Base-by-base conservation (phyloP, 176 grass and related monocot species). In the Eleusine coracana region DNA sequence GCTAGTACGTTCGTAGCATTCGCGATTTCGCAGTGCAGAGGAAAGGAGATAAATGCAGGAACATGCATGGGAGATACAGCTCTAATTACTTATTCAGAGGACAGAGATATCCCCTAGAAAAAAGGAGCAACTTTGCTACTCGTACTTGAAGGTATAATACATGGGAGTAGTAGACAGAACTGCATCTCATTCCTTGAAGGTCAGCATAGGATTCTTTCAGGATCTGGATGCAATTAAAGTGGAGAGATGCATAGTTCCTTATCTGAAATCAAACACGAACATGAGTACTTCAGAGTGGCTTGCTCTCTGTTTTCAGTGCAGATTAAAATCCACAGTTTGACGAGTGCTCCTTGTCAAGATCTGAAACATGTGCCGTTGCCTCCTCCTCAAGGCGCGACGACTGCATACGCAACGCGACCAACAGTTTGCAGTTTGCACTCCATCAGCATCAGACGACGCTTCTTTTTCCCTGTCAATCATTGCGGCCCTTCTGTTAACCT, bases 141-240 rank as follows among this genome's bases (percentile, higher is more conserved):
- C 42, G 46, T 61, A 25, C 25, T 25, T 25, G 25, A 25, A 25
- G 25, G 25, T 25, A 25, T 25, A 25, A 25, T 25, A 25, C 25
- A 25, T 25, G 25, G 25, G 25, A 25, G 4, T 0, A 34, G 16
- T 18, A 8, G 25, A 25, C 25, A 77, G 39, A 15, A 62, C 58
- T 28, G 28, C 74, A 45, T 1, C 54, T 50, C 48, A 21, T 21
- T 51, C 27, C 6, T 76, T 59, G 17, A 7, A 60, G 39, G 10
- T 60, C 56, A 41, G 76, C 84, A 86, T 74, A 44, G 46, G 76
- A 80, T 80, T 80, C 84, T 80, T 79, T 64, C 16, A 16, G 42
- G 36, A 42, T 72, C n/a, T 41, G 37, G 45, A 34, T 41, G 59
- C 16, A 23, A 3, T 59, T 59, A 31, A 16, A n/a, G 11, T 44